Conservation (phyloP, 2,329 filamentous ascomycete species). For the Colletotrichum destructivum region DNA sequence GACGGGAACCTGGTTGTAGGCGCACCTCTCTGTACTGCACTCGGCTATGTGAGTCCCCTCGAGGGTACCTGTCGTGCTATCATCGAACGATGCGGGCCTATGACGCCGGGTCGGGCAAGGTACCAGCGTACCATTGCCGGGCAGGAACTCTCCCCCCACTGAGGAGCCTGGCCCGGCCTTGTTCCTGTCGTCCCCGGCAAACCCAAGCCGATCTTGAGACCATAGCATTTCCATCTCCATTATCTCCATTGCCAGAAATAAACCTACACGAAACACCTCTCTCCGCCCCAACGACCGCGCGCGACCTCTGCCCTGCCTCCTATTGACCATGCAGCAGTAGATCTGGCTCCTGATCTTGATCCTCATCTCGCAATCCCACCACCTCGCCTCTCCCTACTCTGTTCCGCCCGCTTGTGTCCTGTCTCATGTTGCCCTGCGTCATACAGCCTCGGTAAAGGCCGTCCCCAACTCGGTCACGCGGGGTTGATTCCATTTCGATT, state of each 20-base stretch:
- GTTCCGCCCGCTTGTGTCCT: slow-evolving; percentile 18
- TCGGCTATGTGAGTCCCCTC: slow-evolving; percentile 19
- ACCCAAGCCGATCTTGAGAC: slow-evolving; percentile 18
- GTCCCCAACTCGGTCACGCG: slow-evolving; percentile 40
- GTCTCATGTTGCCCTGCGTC: slow-evolving; percentile 45
- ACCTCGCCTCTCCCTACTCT: slow-evolving; percentile 5
- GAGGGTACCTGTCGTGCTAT: slow-evolving; percentile 36
- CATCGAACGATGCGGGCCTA: slow-evolving; percentile 35
- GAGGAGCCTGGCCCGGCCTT: slow-evolving; percentile 38
- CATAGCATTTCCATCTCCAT: slow-evolving; percentile 19
- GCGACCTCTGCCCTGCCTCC: slow-evolving; percentile 23
- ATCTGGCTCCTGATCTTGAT: neutral
- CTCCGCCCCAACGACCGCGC: slow-evolving; percentile 15
- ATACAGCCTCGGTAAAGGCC: slow-evolving; percentile 45
- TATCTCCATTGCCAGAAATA: slow-evolving; percentile 40
- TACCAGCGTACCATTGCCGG: slow-evolving; percentile 37
- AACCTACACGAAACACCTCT: slow-evolving; percentile 36
- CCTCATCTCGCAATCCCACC: slow-evolving; percentile 15
- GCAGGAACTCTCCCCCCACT: slow-evolving; percentile 29
- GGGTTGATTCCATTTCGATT: slow-evolving; percentile 43
- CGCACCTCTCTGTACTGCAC: slow-evolving; percentile 10
- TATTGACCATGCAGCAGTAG: slow-evolving; percentile 39
- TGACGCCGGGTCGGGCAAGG: slow-evolving; percentile 38
- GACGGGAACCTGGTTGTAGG: slow-evolving; percentile 17
- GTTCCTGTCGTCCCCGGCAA: slow-evolving; percentile 38